Evolutionary conservation across 164 flowering plant species (phyloP).

Genomic region (Kingdonia uniflora): DNA sequence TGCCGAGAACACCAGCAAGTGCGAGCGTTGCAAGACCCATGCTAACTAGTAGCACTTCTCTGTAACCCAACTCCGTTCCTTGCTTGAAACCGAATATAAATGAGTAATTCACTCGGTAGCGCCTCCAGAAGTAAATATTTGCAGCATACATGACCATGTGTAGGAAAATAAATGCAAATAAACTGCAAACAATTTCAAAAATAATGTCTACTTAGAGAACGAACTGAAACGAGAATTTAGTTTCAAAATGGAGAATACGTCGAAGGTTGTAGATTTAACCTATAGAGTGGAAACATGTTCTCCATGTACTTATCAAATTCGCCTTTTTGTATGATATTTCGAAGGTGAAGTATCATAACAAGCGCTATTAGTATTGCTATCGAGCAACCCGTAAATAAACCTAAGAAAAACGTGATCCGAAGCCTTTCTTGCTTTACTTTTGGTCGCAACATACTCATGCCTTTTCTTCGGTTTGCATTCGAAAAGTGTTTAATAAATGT

Average conservation of each 20-base stretch:
- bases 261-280: slow-evolving; percentile 16
- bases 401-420: slow-evolving; percentile 36
- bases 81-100: slow-evolving; percentile 69
- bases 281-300: slow-evolving; percentile 61
- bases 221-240: background rate
- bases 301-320: slow-evolving; percentile 40
- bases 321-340: slow-evolving; percentile 16
- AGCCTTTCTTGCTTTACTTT: slow-evolving; percentile 38
- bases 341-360: slow-evolving; percentile 23
- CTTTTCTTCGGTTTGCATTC: slow-evolving; percentile 49
- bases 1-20: slow-evolving; percentile 36
- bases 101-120: slow-evolving; percentile 47
- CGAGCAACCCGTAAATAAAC: slow-evolving; percentile 46
- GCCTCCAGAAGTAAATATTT: slow-evolving; percentile 53
- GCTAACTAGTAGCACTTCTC: slow-evolving; percentile 41
- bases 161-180: slow-evolving; percentile 39
- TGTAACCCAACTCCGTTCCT: slow-evolving; percentile 50
- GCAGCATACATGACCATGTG: slow-evolving; percentile 53
- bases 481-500: slow-evolving; percentile 60
- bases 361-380: slow-evolving; percentile 37
- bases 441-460: slow-evolving; percentile 42
- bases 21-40: slow-evolving; percentile 35
- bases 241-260: no score
- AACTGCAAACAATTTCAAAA: slow-evolving; percentile 23
- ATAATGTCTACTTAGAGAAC: background rate